Conservation (phyloP, 1,284 basidiomycete species). For the Inonotus obliquus region DNA sequence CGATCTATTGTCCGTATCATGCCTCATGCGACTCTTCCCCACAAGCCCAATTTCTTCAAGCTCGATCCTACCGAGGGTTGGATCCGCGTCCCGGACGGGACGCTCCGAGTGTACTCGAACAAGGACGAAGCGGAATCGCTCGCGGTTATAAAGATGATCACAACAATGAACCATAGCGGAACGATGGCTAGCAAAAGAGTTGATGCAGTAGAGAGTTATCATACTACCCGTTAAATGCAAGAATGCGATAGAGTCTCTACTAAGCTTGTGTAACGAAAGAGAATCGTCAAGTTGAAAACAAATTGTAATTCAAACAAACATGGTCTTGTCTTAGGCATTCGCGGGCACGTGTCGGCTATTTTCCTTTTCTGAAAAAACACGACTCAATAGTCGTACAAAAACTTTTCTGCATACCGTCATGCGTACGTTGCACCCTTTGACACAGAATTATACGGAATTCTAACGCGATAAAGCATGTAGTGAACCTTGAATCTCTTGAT, state of each 20-base stretch:
- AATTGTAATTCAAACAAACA: too few relatives aligned
- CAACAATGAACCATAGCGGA: not conserved
- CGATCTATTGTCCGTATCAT: not conserved
- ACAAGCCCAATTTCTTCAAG: slow-evolving; percentile 62
- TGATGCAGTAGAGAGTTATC: too few relatives aligned
- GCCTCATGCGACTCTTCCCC: slow-evolving; percentile 1
- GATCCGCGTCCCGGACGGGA: slow-evolving; percentile 80
- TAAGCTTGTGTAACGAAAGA: too few relatives aligned
- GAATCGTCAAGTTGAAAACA: too few relatives aligned
- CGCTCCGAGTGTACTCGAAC: slow-evolving; percentile 76
- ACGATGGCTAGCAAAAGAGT: too few relatives aligned
- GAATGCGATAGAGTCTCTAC: too few relatives aligned
- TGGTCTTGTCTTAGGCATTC: too few relatives aligned
- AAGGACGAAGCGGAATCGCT: slow-evolving; percentile 88
- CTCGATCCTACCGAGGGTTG: slow-evolving; percentile 78
- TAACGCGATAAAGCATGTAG: not conserved
- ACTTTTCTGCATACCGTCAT: too few relatives aligned
- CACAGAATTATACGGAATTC: not conserved
- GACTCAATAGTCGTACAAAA: not conserved
- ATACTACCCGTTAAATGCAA: too few relatives aligned
- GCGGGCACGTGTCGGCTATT: not conserved
- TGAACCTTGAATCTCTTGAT: slow-evolving; percentile 41
- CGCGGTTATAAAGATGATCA: slow-evolving; percentile 68
- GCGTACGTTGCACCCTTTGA: not conserved
- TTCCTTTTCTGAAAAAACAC: not conserved